Conservation (phyloP, 1,284 basidiomycete genomes). For the Vanrija humicola region DNA sequence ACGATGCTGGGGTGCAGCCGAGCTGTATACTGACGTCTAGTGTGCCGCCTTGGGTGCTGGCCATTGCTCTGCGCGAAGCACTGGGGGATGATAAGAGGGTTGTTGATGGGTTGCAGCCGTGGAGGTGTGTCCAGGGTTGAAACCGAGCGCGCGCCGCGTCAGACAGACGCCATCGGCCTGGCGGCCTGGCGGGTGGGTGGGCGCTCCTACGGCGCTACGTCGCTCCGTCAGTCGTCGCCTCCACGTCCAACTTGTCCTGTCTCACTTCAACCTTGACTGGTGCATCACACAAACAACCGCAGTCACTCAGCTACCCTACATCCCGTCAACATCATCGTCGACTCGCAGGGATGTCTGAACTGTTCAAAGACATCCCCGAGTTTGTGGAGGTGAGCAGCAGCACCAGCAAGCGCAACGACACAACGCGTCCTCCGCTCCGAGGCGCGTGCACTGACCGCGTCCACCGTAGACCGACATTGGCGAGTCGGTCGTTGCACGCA, state of each 20-base stretch:
- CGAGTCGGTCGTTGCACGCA: conserved; percentile 82
- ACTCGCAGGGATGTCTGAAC: conserved; percentile 46
- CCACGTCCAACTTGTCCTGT: background rate
- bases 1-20: background rate
- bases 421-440: background rate
- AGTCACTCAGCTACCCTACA: no score
- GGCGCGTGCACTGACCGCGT: background rate
- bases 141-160: no score
- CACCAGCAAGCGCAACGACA: background rate
- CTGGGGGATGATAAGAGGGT: background rate
- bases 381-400: conserved; percentile 59
- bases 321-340: background rate
- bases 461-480: conserved; percentile 73
- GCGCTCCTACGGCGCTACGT: no score
- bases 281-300: no score
- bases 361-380: conserved; percentile 63
- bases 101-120: no score
- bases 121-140: no score
- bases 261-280: no score
- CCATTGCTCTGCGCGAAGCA: background rate
- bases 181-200: no score
- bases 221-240: no score
- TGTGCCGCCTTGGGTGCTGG: background rate
- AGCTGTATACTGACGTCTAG: background rate
- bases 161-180: no score